Conservation (phyloP, 176 grass and related monocot species). For the Oryza glaberrima region DNA sequence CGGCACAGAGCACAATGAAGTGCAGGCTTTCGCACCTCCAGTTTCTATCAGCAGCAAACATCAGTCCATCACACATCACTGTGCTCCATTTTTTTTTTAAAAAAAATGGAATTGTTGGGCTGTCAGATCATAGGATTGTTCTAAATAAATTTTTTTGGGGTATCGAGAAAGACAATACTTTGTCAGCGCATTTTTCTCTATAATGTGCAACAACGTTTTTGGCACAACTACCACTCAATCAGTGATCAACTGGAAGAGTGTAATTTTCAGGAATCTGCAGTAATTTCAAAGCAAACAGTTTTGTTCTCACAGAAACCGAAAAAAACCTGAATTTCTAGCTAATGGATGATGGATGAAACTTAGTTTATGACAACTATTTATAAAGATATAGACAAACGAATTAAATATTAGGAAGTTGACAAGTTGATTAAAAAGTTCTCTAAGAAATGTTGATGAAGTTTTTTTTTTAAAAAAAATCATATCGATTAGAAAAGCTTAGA, state of each 20-base stretch:
- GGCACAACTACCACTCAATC: not conserved
- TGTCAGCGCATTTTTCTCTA: not conserved
- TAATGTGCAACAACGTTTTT: not conserved
- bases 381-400: too few relatives aligned
- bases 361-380: too few relatives aligned
- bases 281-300: not conserved
- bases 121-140: constrained; percentile 20
- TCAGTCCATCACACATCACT: not conserved
- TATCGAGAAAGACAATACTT: not conserved
- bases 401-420: too few relatives aligned
- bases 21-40: constrained; percentile 4
- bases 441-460: too few relatives aligned
- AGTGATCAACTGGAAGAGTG: not conserved
- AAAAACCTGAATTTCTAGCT: not conserved
- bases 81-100: not conserved
- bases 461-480: too few relatives aligned
- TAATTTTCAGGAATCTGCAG: not conserved
- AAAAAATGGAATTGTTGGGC: not conserved
- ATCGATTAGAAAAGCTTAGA: too few relatives aligned
- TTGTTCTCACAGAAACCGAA: not conserved
- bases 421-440: too few relatives aligned
- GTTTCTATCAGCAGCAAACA: constrained; percentile 5
- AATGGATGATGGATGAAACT: too few relatives aligned
- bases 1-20: constrained; percentile 15
- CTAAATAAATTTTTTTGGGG: not conserved